Evolutionary conservation across 495 filamentous ascomycete genomes (phyloP), one percentile per base, ranked within the genome.

Genomic region (Penicillium verhagenii): DNA sequence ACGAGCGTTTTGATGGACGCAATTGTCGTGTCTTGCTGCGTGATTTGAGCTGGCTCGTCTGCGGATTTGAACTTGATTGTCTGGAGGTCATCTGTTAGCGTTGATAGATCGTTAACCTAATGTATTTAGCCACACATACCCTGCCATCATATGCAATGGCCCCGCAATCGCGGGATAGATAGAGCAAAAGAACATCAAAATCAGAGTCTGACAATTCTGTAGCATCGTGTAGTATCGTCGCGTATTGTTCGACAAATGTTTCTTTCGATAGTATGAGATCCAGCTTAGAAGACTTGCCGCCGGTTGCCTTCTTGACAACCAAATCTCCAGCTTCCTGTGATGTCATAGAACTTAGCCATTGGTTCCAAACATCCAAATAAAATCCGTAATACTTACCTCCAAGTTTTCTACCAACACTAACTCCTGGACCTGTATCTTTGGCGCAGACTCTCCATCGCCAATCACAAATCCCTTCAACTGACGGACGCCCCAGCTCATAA

Each of bases 21-120:
- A 52, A 97, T 88, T 0, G 90, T 87, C 6, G 75, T 79, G 70
- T 98, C 95, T 58, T 93, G 82, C 23, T 81, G 67, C 3, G 87
- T 88, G 43, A 96, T 86, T 1, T 74, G 60, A 2, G 74, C 61
- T 6, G 74, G 68, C 18, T 79, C 68, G 23, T 76, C 69, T 25
- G 69, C 71, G 7, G 73, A 64, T 58, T 79, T 83, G 69, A 98
- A 89, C 67, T 89, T 92, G 62, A 97, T 82, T 0, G 82, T 92
- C 68, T 82, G 58, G n/a, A 28, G n/a, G 52, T 33, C 52, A 47
- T 69, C 33, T 59, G 56, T 58, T 52, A 68, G 53, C 35, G 53
- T 57, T 11, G 16, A 51, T 33, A 60, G 28, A 49, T 5, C 2
- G 18, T 39, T 42, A 4, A 23, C 40, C 38, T 59, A 42, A 48